phyloP scores from a whole-genome alignment of 257 asterid genomes.

The Forsythia viridissima region DNA sequence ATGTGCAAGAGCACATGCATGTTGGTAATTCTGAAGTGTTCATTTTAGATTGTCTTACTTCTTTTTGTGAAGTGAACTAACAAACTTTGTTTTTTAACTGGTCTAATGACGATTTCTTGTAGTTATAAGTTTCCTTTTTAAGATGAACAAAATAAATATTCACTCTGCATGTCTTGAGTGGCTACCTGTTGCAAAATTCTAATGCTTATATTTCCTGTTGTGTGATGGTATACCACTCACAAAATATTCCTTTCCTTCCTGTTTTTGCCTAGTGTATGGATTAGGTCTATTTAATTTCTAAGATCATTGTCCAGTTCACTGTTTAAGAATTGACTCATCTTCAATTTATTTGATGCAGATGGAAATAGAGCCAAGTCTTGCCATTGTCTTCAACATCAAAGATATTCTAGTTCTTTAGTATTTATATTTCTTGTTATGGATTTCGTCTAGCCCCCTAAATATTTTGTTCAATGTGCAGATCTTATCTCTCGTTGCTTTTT shows the following conservation, averaged over 20 bases:
- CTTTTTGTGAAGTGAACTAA: neutral
- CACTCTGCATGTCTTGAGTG: neutral
- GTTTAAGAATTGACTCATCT: conserved; percentile 21
- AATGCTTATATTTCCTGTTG: conserved; percentile 7
- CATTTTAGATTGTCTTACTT: neutral
- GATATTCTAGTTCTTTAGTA: conserved; percentile 59
- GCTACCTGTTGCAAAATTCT: conserved; percentile 4
- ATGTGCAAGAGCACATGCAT: neutral
- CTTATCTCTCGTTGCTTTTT: neutral
- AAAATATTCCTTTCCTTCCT: conserved; percentile 8
- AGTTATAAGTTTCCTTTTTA: conserved; percentile 2
- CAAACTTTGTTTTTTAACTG: conserved; percentile 2
- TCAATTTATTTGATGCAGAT: conserved; percentile 55
- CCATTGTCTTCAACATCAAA: conserved; percentile 80
- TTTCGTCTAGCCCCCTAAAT: neutral
- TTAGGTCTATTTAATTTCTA: conserved; percentile 1
- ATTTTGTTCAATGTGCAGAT: neutral
- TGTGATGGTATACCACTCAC: conserved; percentile 12
- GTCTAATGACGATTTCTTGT: neutral
- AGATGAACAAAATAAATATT: neutral
- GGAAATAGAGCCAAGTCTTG: conserved; percentile 84
- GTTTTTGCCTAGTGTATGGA: conserved; percentile 16
- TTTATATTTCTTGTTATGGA: neutral
- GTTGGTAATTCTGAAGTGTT: conserved; percentile 3
- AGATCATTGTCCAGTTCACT: neutral